Evolutionary conservation across 2,329 filamentous ascomycete genomes (phyloP).

Genomic region (Biscogniauxia sp.): DNA sequence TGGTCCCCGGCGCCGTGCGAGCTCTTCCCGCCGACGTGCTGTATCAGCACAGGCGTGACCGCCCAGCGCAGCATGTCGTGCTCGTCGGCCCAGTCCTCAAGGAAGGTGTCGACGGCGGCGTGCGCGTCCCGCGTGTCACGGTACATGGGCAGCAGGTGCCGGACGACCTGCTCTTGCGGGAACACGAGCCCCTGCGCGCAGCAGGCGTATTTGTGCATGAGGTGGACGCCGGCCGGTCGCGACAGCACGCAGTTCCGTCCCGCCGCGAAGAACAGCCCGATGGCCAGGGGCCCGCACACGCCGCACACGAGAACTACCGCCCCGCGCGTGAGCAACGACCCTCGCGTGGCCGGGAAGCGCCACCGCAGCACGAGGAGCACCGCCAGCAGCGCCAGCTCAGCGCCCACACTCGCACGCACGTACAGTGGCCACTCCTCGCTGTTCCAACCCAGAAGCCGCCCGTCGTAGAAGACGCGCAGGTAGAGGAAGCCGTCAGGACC

Average conservation of each 20-base stretch:
- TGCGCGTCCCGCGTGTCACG: constrained; percentile 10
- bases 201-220: constrained; percentile 26
- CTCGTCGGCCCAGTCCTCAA: constrained; percentile 24
- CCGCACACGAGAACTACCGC: constrained; percentile 5
- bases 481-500: constrained; percentile 17
- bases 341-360: constrained; percentile 12
- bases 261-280: constrained; percentile 26
- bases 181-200: constrained; percentile 31
- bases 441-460: constrained; percentile 30
- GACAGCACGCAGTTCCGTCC: constrained; percentile 25
- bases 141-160: constrained; percentile 24
- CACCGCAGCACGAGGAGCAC: constrained; percentile 6
- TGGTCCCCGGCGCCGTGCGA: constrained; percentile 20
- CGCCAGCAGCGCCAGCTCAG: neutral
- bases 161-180: constrained; percentile 17
- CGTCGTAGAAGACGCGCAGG: constrained; percentile 29
- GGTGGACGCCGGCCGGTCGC: constrained; percentile 15
- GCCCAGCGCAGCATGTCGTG: constrained; percentile 23
- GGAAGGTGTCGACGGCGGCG: constrained; percentile 26
- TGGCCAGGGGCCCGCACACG: constrained; percentile 23
- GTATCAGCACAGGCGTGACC: constrained; percentile 28
- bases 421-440: constrained; percentile 25
- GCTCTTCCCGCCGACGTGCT: constrained; percentile 29
- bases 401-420: neutral
- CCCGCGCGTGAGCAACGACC: constrained; percentile 4